Conservation (phyloP, 148 eudicot species). For the Gaultheria prostrata region DNA sequence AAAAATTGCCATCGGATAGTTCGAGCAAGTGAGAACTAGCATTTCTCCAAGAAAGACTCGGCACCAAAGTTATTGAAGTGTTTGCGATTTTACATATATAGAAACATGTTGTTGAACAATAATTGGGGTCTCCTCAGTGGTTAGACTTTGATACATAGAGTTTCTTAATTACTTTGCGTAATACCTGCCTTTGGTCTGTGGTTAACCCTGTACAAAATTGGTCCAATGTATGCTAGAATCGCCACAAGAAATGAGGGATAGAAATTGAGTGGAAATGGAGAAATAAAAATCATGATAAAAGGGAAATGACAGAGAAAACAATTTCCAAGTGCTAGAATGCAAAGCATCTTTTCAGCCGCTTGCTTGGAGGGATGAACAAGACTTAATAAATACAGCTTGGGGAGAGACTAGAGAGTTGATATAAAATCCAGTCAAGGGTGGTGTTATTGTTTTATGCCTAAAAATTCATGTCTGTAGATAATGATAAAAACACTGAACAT, state of each 20-base stretch:
- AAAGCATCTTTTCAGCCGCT: not conserved
- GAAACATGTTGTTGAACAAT: not conserved
- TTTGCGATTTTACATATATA: not conserved
- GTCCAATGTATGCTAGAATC: not conserved
- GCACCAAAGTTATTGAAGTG: not conserved
- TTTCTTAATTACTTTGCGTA: not conserved
- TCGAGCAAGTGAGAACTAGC: not conserved
- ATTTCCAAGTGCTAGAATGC: conserved; percentile 7
- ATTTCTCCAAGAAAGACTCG: not conserved
- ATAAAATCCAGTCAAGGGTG: not conserved
- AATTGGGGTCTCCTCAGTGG: not conserved
- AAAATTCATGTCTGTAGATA: not conserved
- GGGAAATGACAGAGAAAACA: not conserved
- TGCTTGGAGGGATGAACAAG: not conserved
- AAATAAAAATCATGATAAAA: not conserved
- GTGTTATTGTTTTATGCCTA: not conserved
- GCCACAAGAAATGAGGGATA: not conserved
- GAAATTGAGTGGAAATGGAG: not conserved
- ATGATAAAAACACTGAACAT: not conserved
- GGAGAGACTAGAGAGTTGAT: not conserved
- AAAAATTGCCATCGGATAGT: not conserved
- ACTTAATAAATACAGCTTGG: not conserved
- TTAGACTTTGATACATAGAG: not conserved
- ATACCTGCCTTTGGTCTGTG: not conserved
- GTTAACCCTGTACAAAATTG: not conserved